Conservation (phyloP, 202 grass and related monocot genomes). For the Hordeum pubiflorum region DNA sequence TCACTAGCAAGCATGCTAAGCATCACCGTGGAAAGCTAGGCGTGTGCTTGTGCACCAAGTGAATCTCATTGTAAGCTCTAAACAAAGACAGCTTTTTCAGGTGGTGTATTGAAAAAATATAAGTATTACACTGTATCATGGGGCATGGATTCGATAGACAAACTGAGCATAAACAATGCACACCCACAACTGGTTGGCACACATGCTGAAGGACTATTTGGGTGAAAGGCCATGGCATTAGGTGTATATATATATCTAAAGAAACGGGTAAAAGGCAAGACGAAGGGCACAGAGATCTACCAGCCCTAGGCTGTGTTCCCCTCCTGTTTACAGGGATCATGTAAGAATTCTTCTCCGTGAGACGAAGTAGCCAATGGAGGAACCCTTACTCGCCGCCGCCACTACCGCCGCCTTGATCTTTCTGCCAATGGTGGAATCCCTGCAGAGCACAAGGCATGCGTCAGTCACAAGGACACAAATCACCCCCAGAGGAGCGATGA, state of each 20-base stretch:
- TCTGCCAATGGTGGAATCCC: background rate
- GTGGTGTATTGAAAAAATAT: background rate
- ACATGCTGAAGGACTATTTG: slow-evolving; percentile 22
- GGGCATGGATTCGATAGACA: slow-evolving; percentile 20
- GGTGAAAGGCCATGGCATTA: slow-evolving; percentile 12
- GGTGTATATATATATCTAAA: slow-evolving; percentile 11
- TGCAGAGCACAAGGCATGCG: background rate
- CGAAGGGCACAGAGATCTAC: slow-evolving; percentile 44
- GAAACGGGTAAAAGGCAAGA: slow-evolving; percentile 29
- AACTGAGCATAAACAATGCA: slow-evolving; percentile 35
- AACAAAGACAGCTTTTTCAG: slow-evolving; percentile 28
- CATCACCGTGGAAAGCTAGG: background rate
- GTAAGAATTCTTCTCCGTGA: slow-evolving; percentile 36
- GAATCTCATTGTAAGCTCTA: slow-evolving; percentile 19
- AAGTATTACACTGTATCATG: background rate
- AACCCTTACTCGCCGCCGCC: slow-evolving; percentile 14
- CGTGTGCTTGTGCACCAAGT: slow-evolving; percentile 30
- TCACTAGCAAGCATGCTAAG: background rate
- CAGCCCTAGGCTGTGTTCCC: slow-evolving; percentile 54
- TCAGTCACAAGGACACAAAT: slow-evolving; percentile 11
- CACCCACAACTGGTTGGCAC: slow-evolving; percentile 15
- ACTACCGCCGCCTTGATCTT: background rate
- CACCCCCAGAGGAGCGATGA: background rate
- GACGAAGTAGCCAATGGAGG: slow-evolving; percentile 4
- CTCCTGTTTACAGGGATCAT: slow-evolving; percentile 64